Conservation (phyloP, 371 early-diverging fungal genomes). For the Phascolomyces articulosus region DNA sequence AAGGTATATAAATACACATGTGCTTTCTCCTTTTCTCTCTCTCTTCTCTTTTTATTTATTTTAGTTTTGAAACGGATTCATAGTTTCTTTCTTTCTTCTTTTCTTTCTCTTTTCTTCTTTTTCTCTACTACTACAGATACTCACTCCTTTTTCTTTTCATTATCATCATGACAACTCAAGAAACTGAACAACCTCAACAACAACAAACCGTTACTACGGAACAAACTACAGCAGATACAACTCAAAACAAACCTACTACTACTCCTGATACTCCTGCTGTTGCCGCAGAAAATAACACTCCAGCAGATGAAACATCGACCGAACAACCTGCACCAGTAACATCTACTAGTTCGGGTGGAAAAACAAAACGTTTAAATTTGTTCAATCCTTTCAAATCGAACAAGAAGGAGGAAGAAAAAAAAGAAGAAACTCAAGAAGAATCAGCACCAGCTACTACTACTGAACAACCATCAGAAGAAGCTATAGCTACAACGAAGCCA, state of each 20-base stretch:
- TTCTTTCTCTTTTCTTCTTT: neutral
- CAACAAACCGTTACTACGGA: neutral
- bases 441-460: neutral
- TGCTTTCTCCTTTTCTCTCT: neutral
- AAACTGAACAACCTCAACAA: neutral
- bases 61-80: no score
- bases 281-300: neutral
- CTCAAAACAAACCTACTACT: neutral
- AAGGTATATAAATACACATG: conserved; percentile 3
- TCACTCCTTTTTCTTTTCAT: no score
- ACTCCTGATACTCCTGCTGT: neutral
- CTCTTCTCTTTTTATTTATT: neutral
- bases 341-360: neutral
- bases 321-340: conserved; percentile 4
- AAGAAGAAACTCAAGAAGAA: neutral
- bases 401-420: neutral
- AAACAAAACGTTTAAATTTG: neutral
- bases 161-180: conserved; percentile 1
- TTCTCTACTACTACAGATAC: no score
- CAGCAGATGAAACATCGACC: neutral
- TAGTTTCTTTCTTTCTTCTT: neutral
- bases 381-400: conserved; percentile 4
- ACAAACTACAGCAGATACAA: neutral
- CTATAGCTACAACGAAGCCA: neutral
- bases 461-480: neutral